Conservation (phyloP, 805 yeast species). For the Kluyveromyces nonfermentans region DNA sequence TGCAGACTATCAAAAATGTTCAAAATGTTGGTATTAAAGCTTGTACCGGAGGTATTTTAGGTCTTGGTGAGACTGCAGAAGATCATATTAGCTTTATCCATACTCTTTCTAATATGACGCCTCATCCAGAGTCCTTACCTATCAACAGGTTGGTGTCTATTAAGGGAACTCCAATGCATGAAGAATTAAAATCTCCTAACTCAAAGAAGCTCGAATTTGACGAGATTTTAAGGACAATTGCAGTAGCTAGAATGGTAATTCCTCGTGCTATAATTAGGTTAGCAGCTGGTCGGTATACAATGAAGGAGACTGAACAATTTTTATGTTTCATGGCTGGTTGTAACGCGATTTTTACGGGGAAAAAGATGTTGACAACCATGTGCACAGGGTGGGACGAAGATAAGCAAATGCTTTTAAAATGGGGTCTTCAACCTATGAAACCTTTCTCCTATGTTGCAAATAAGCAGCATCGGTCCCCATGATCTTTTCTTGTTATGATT, state of each 20-base stretch:
- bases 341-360: constrained; percentile 75
- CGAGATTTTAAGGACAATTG: constrained; percentile 55
- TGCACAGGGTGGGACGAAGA: constrained; percentile 84
- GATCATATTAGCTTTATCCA: constrained; percentile 62
- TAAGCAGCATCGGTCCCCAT: background rate
- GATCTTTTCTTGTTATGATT: background rate
- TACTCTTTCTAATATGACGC: constrained; percentile 56
- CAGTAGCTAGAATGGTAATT: constrained; percentile 70
- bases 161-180: constrained; percentile 67
- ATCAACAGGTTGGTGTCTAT: constrained; percentile 71
- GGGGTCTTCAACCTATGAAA: constrained; percentile 60
- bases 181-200: constrained; percentile 36
- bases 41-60: constrained; percentile 74
- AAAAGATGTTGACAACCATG: constrained; percentile 72
- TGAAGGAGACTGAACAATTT: constrained; percentile 69
- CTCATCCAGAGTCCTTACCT: constrained; percentile 80
- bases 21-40: constrained; percentile 55
- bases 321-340: constrained; percentile 70
- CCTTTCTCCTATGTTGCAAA: constrained; percentile 27
- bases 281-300: constrained; percentile 76
- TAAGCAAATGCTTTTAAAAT: constrained; percentile 50
- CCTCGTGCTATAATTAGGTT: constrained; percentile 61
- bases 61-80: constrained; percentile 63
- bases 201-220: constrained; percentile 46
- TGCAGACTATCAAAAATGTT: constrained; percentile 55